Conservation (phyloP, 2,329 filamentous ascomycete species). For the Verticillium alfalfae region DNA sequence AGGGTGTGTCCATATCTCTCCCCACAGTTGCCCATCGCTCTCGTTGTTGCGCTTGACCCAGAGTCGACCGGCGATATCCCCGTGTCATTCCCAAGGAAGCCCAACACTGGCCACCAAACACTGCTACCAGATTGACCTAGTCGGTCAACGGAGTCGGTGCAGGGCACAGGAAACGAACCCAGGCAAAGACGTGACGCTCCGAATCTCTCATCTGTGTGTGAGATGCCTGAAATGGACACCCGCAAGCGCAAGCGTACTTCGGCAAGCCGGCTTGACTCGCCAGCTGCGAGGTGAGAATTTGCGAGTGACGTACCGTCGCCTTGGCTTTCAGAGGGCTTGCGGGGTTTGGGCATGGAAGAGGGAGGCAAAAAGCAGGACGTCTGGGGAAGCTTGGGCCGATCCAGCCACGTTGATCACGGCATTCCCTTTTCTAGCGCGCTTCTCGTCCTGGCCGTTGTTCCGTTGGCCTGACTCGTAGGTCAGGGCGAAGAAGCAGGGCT, state of each 20-base stretch:
- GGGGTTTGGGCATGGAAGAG: slow-evolving; percentile 3
- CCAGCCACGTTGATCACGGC: slow-evolving; percentile 5
- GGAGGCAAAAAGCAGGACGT: slow-evolving; percentile 1
- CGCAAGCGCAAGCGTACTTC: not conserved
- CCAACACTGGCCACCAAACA: not conserved
- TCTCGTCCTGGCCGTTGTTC: slow-evolving; percentile 7
- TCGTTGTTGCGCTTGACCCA: not conserved
- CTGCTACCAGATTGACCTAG: not conserved
- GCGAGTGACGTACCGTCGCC: slow-evolving; percentile 1
- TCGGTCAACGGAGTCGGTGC: not conserved
- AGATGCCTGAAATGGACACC: not conserved
- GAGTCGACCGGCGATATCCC: not conserved
- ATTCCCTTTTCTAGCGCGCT: slow-evolving; percentile 1
- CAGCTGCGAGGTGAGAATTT: not conserved
- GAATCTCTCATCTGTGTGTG: no score
- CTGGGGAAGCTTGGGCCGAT: slow-evolving; percentile 11
- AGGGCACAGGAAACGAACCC: not conserved
- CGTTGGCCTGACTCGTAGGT: not conserved
- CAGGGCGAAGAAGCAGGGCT: not conserved
- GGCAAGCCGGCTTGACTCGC: not conserved
- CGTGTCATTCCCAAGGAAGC: not conserved
- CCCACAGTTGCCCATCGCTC: not conserved
- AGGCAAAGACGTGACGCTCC: no score
- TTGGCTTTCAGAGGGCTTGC: slow-evolving; percentile 4
- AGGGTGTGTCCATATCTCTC: not conserved